Evolutionary conservation across 352 stramenopile genomes (phyloP).

Genomic region (Pythium sp.): DNA sequence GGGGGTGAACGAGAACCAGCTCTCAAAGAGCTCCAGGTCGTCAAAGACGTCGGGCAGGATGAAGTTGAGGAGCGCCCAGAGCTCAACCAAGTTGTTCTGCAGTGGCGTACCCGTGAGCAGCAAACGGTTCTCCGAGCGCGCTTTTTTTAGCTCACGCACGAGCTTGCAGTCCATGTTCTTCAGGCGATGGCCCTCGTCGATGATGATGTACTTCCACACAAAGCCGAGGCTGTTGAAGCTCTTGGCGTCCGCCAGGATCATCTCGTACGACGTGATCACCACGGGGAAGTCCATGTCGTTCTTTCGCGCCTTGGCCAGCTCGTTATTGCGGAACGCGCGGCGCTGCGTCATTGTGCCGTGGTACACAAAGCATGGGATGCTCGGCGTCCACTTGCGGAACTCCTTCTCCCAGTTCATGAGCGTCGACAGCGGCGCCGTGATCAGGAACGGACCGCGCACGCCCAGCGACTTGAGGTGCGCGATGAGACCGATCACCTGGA

Average conservation of each 20-base stretch:
- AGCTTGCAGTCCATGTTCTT: conserved; percentile 98
- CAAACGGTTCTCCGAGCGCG: conserved; percentile 91
- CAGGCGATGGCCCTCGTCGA: conserved; percentile 97
- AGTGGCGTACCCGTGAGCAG: conserved; percentile 96
- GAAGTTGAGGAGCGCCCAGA: conserved; percentile 99
- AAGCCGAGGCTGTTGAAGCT: conserved; percentile 59
- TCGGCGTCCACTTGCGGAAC: conserved; percentile 74
- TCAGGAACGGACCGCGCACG: conserved; percentile 93
- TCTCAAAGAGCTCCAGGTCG: conserved; percentile 97
- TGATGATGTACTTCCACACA: conserved; percentile 94
- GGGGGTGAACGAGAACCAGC: conserved; percentile 98
- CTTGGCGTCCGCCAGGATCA: conserved; percentile 76
- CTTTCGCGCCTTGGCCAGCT: conserved; percentile 51
- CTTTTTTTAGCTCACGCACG: conserved; percentile 92
- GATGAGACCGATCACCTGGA: conserved; percentile 92
- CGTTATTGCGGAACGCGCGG: conserved; percentile 38
- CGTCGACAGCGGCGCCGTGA: conserved; percentile 97
- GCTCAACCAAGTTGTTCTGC: conserved; percentile 97
- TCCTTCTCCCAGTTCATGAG: conserved; percentile 97
- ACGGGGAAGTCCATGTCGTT: conserved; percentile 74
- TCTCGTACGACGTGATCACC: conserved; percentile 87
- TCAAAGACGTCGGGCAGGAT: conserved; percentile 98
- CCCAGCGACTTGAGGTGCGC: conserved; percentile 90
- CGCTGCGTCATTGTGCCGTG: conserved; percentile 86
- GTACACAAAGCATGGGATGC: conserved; percentile 97